Evolutionary conservation across 1,284 basidiomycete genomes (phyloP).

Genomic region (Fomes fomentarius): DNA sequence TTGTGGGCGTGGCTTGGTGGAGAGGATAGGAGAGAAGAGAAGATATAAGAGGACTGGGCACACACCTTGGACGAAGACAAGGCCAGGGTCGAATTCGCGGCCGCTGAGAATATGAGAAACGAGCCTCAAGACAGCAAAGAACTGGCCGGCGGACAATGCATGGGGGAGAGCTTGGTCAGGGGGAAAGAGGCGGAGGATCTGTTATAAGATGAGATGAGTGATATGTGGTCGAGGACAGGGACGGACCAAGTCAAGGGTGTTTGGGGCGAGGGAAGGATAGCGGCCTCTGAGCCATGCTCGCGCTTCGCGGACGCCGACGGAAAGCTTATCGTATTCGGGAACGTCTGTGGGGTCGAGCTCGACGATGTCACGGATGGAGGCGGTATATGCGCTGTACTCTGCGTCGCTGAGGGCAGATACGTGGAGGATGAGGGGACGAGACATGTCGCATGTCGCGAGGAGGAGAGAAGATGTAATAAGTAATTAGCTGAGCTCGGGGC

Average conservation of each 20-base stretch:
- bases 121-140: slow-evolving; percentile 72
- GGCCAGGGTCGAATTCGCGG: slow-evolving; percentile 56
- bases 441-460: slow-evolving; percentile 21
- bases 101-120: slow-evolving; percentile 65
- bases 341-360: slow-evolving; percentile 43
- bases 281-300: slow-evolving; percentile 76
- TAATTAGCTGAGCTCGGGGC: too few species aligned
- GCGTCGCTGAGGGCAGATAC: slow-evolving; percentile 72
- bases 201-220: slow-evolving; percentile 14
- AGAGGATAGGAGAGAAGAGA: neutral
- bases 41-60: neutral
- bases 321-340: slow-evolving; percentile 51
- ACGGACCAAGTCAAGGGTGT: slow-evolving; percentile 62
- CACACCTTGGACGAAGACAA: slow-evolving; percentile 76
- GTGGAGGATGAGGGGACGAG: slow-evolving; percentile 64
- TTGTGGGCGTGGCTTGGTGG: neutral
- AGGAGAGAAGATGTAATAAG: too few species aligned
- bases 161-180: slow-evolving; percentile 54
- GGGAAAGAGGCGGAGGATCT: slow-evolving; percentile 70
- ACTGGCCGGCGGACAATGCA: slow-evolving; percentile 65
- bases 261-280: slow-evolving; percentile 53
- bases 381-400: slow-evolving; percentile 69
- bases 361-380: slow-evolving; percentile 58
- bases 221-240: neutral
- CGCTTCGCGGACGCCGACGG: slow-evolving; percentile 63